Conservation (phyloP, 2,329 filamentous ascomycete species). For the Colletotrichum caudatum region DNA sequence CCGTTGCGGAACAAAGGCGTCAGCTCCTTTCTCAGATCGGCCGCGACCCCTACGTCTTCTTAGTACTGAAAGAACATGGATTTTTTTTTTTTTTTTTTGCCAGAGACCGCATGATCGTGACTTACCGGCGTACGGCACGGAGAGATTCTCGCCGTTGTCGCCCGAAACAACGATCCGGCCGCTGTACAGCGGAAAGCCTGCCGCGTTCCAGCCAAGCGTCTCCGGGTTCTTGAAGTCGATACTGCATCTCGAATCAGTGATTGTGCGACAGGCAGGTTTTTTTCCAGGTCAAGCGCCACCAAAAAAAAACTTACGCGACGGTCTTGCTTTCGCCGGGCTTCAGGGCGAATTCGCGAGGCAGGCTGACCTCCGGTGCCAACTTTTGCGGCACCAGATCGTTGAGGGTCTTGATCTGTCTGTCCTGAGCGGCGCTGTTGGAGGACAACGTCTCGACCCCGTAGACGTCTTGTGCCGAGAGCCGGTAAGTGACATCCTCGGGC, state of each 20-base stretch:
- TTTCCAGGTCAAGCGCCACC: not conserved
- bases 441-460: slow-evolving; percentile 53
- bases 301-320: slow-evolving; percentile 44
- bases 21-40: slow-evolving; percentile 43
- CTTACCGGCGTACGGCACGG: slow-evolving; percentile 50
- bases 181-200: slow-evolving; percentile 50
- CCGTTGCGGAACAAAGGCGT: slow-evolving; percentile 34
- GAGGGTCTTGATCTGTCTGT: not conserved
- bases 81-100: too few species aligned
- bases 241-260: slow-evolving; percentile 21
- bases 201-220: slow-evolving; percentile 45
- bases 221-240: slow-evolving; percentile 48
- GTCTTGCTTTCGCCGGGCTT: slow-evolving; percentile 44
- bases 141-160: slow-evolving; percentile 50
- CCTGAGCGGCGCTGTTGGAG: slow-evolving; percentile 29
- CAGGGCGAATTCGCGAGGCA: slow-evolving; percentile 45
- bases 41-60: slow-evolving; percentile 38
- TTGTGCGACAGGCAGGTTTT: not conserved
- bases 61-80: not conserved
- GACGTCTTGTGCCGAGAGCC: slow-evolving; percentile 46
- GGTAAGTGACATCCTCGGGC: slow-evolving; percentile 50
- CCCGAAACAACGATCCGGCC: slow-evolving; percentile 50
- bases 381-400: slow-evolving; percentile 38
- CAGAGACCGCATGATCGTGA: not conserved
- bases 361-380: slow-evolving; percentile 35